These are phyloP conservation scores for Xylariaceae sp. DNA, from an alignment of 2,329 filamentous ascomycete genomes.

Conservation along the genomic window DNA sequence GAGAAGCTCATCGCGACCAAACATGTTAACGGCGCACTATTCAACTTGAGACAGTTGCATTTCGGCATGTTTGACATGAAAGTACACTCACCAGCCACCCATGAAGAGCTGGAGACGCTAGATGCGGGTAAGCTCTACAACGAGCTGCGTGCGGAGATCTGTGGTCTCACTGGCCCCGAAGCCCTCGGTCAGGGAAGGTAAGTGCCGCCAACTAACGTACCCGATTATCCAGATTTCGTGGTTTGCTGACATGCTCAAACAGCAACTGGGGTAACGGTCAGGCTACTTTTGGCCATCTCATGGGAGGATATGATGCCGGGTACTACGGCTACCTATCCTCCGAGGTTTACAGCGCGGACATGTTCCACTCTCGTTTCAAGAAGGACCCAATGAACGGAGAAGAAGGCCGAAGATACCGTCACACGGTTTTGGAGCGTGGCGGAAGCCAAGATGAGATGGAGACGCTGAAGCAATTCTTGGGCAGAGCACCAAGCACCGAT, in stretches of 20 bases:
- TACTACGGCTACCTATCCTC: conserved; percentile 74
- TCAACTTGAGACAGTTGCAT: conserved; percentile 72
- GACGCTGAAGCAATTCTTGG: conserved; percentile 71
- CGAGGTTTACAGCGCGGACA: conserved; percentile 77
- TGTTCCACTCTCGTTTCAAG: conserved; percentile 79
- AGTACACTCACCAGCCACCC: conserved; percentile 65
- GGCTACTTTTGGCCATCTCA: conserved; percentile 75
- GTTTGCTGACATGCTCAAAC: conserved; percentile 27
- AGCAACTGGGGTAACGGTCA: conserved; percentile 71
- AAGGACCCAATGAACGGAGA: conserved; percentile 70
- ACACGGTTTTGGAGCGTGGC: conserved; percentile 71
- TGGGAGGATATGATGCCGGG: conserved; percentile 78
- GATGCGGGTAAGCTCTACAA: conserved; percentile 67
- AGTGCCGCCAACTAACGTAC: conserved; percentile 24
- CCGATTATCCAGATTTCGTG: too few relatives aligned
- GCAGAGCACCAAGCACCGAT: conserved; percentile 68
- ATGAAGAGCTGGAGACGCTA: conserved; percentile 61
- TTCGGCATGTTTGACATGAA: conserved; percentile 84
- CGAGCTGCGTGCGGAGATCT: conserved; percentile 63
- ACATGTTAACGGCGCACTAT: conserved; percentile 74
- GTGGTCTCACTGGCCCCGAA: conserved; percentile 69
- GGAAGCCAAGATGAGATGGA: conserved; percentile 78
- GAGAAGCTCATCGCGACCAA: conserved; percentile 70
- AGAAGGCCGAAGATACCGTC: conserved; percentile 69
- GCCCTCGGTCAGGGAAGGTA: conserved; percentile 53